These are phyloP conservation scores for Dactylonectria estremocensis DNA, from an alignment of 2,329 filamentous ascomycete genomes.

Conservation along the genomic window DNA sequence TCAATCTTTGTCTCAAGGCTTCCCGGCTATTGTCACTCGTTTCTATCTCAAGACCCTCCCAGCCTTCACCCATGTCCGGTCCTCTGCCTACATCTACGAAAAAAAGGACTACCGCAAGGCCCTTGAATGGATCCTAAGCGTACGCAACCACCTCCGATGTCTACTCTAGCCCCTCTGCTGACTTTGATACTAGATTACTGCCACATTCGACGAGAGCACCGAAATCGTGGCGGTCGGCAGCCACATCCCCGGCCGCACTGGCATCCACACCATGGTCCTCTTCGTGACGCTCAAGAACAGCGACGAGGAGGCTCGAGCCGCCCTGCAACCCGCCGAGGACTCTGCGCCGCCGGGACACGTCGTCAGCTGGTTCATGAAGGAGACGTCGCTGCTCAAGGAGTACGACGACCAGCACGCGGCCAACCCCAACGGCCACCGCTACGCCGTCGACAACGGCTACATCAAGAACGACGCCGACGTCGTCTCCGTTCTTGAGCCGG, in stretches of 20 bases:
- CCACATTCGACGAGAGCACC: constrained; percentile 30
- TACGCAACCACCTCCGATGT: constrained; percentile 33
- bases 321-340: constrained; percentile 54
- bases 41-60: constrained; percentile 63
- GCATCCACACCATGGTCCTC: constrained; percentile 51
- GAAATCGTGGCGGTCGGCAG: constrained; percentile 37
- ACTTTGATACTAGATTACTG: constrained; percentile 24
- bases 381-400: constrained; percentile 58
- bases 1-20: constrained; percentile 53
- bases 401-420: constrained; percentile 61
- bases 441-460: constrained; percentile 67
- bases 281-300: constrained; percentile 60
- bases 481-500: constrained; percentile 58
- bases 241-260: constrained; percentile 32
- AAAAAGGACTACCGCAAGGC: constrained; percentile 61
- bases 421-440: constrained; percentile 66
- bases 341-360: constrained; percentile 56
- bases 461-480: constrained; percentile 64
- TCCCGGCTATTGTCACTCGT: constrained; percentile 66
- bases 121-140: constrained; percentile 63
- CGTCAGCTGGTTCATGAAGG: constrained; percentile 55
- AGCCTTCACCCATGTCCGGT: constrained; percentile 48
- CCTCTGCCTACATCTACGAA: constrained; percentile 62
- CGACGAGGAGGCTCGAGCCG: constrained; percentile 52
- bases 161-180: not conserved